A percentile compares a stretch with the other conserved stretches of the same genome.
phyloP scores from a whole-genome alignment of 2,329 filamentous ascomycete genomes.

The Claviceps sp. region DNA sequence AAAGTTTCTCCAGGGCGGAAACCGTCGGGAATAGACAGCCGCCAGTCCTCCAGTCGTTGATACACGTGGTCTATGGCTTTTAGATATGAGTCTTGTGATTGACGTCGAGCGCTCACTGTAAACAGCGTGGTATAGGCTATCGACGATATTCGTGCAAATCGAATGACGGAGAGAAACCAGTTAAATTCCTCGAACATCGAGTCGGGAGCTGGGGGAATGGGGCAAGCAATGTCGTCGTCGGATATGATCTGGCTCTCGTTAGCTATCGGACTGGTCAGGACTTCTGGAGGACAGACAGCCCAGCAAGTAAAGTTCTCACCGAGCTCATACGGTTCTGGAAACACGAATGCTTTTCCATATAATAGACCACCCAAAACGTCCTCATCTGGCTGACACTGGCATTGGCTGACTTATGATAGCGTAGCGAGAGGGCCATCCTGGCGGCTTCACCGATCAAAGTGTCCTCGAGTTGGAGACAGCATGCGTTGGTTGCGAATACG shows the following conservation, averaged over 20 bases:
- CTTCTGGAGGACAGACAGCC: too few species aligned
- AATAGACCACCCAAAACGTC: conserved; percentile 28
- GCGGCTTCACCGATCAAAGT: conserved; percentile 19
- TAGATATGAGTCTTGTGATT: conserved; percentile 7
- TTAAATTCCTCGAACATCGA: conserved; percentile 19
- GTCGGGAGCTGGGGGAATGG: conserved; percentile 20
- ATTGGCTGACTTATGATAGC: conserved; percentile 15
- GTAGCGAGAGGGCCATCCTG: conserved; percentile 18
- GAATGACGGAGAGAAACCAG: conserved; percentile 20
- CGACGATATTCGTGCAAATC: conserved; percentile 19
- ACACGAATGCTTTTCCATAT: conserved; percentile 21
- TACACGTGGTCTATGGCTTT: conserved; percentile 13
- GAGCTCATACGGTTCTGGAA: conserved; percentile 20
- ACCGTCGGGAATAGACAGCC: conserved; percentile 14
- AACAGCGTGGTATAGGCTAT: conserved; percentile 20
- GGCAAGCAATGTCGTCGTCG: conserved; percentile 24
- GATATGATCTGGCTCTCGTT: conserved; percentile 15
- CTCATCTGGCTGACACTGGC: conserved; percentile 8
- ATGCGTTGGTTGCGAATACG: conserved; percentile 22
- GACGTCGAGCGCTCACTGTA: conserved; percentile 19
- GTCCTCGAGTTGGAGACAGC: conserved; percentile 20
- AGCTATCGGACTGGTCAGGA: background rate
- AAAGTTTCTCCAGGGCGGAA: conserved; percentile 18
- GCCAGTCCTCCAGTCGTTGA: conserved; percentile 19
- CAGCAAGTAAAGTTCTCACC: conserved; percentile 11